Percentiles rank a stretch among this genome's conserved stretches.
Evolutionary conservation across 331 rosid species (phyloP).

Genomic region (Rosa hybrid): DNA sequence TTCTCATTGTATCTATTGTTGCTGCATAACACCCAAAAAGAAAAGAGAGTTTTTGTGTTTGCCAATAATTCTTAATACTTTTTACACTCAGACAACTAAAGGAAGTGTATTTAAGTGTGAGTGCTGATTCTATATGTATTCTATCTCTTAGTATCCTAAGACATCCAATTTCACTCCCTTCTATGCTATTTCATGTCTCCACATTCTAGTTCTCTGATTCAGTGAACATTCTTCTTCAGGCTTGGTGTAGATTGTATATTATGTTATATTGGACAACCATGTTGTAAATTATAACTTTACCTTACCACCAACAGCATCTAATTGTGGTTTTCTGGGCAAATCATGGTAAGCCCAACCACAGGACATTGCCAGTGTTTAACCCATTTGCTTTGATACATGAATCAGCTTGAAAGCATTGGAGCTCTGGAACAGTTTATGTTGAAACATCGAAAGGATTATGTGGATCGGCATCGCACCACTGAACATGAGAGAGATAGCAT

Average conservation of each 20-base stretch:
- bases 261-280: not conserved
- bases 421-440: conserved; percentile 75
- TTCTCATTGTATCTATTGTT: not conserved
- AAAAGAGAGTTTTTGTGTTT: not conserved
- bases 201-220: not conserved
- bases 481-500: conserved; percentile 95
- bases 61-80: not conserved
- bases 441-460: conserved; percentile 89
- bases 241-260: not conserved
- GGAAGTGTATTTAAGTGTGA: not conserved
- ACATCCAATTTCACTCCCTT: not conserved
- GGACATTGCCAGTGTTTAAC: not conserved
- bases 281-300: not conserved
- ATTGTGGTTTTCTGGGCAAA: not conserved
- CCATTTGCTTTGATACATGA: conserved; percentile 6
- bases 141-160: not conserved
- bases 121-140: not conserved
- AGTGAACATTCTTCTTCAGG: not conserved
- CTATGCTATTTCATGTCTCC: not conserved
- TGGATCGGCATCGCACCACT: conserved; percentile 88
- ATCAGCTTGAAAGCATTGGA: conserved; percentile 80
- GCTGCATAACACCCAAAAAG: not conserved
- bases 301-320: not conserved
- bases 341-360: not conserved
- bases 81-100: not conserved